phyloP scores from a whole-genome alignment of 176 grass and related monocot genomes.

The Eleusine indica region DNA sequence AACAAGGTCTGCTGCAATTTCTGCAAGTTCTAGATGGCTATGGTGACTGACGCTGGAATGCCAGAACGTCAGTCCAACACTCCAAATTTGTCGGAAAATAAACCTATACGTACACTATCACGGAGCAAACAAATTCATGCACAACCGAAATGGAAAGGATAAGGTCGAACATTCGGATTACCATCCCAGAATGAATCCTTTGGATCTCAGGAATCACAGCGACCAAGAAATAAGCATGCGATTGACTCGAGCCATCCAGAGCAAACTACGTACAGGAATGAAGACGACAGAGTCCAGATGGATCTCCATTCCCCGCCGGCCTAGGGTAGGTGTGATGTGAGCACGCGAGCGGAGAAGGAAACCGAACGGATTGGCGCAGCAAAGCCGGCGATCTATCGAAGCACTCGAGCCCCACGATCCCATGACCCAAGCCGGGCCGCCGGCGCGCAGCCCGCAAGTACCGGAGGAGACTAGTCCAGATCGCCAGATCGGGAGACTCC shows the following conservation, averaged over 20 bases:
- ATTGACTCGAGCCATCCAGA: not conserved
- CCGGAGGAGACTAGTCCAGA: slow-evolving; percentile 27
- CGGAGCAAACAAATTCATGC: not conserved
- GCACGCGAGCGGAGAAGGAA: not conserved
- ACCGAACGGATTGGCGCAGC: slow-evolving; percentile 11
- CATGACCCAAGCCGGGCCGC: not conserved
- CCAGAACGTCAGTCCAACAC: not conserved
- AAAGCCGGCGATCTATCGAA: slow-evolving; percentile 2
- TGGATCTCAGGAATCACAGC: not conserved
- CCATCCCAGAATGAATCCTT: not conserved
- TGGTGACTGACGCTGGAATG: not conserved
- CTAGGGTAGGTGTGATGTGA: too few species aligned
- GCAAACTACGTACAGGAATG: not conserved
- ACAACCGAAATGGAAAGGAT: not conserved
- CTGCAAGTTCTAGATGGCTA: not conserved
- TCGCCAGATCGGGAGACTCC: slow-evolving; percentile 36
- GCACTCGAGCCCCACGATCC: not conserved
- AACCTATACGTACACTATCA: not conserved
- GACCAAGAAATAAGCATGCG: not conserved
- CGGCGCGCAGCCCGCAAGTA: slow-evolving; percentile 5
- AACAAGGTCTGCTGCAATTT: not conserved
- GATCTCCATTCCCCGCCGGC: not conserved
- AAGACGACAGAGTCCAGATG: not conserved
- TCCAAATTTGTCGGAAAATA: not conserved
- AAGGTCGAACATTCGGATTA: not conserved